Evolutionary conservation across 306 rosid genomes (phyloP).

Genomic region (Elaeagnus macrophylla): DNA sequence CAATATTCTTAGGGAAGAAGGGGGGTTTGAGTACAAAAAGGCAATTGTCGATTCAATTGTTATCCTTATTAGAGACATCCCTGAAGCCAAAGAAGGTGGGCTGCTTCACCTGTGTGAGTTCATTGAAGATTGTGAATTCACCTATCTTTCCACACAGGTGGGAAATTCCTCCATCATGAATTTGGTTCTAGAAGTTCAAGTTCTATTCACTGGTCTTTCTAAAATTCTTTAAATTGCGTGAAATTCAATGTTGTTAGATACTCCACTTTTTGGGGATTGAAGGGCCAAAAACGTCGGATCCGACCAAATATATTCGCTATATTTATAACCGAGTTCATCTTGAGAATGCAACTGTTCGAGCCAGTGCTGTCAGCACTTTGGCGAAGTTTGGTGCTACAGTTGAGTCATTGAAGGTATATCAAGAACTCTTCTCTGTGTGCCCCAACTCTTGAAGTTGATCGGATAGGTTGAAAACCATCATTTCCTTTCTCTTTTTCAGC

Average conservation of each 20-base stretch:
- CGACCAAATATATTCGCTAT: slow-evolving; percentile 90
- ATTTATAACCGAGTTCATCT: slow-evolving; percentile 96
- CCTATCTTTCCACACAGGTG: slow-evolving; percentile 97
- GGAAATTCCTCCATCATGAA: slow-evolving; percentile 16
- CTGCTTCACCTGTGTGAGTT: slow-evolving; percentile 98
- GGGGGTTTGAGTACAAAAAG: slow-evolving; percentile 96
- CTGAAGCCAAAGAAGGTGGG: slow-evolving; percentile 93
- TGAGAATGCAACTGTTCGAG: slow-evolving; percentile 96
- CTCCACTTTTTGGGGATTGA: slow-evolving; percentile 94
- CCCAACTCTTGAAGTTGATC: slow-evolving; percentile 6
- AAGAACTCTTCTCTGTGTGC: not conserved
- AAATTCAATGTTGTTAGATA: slow-evolving; percentile 39
- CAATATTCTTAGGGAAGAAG: slow-evolving; percentile 98
- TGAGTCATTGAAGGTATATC: slow-evolving; percentile 67
- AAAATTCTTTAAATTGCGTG: slow-evolving; percentile 12
- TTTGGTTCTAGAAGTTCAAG: slow-evolving; percentile 1
- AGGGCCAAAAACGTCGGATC: slow-evolving; percentile 97
- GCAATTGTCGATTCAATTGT: slow-evolving; percentile 97
- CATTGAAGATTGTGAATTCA: slow-evolving; percentile 97
- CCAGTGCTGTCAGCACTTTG: slow-evolving; percentile 95
- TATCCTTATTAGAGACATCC: slow-evolving; percentile 89
- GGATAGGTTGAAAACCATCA: slow-evolving; percentile 13
- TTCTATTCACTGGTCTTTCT: slow-evolving; percentile 1
- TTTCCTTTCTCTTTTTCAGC: slow-evolving; percentile 43
- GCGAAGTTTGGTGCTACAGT: slow-evolving; percentile 94